phyloP scores from a whole-genome alignment of 202 grass and related monocot genomes.

The Panicum hallii region DNA sequence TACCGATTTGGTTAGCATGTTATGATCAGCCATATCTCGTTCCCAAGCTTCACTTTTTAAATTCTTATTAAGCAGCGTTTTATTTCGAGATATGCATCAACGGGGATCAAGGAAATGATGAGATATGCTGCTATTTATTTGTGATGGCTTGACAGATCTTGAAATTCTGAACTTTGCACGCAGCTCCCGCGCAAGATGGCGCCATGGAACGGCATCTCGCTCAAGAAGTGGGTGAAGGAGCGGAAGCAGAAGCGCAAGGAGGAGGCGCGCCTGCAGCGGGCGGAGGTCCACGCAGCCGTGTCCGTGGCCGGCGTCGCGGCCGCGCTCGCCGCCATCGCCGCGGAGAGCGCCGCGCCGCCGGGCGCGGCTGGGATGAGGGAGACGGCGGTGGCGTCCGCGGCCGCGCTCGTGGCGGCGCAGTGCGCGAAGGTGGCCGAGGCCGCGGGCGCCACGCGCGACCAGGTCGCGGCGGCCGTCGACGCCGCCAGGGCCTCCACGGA shows the following conservation, averaged over 20 bases:
- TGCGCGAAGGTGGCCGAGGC: constrained; percentile 87
- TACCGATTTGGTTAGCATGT: not conserved
- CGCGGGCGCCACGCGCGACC: constrained; percentile 74
- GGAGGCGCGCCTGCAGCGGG: constrained; percentile 75
- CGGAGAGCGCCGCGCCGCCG: constrained; percentile 57
- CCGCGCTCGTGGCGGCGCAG: constrained; percentile 86
- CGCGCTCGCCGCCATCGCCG: constrained; percentile 87
- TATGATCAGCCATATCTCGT: constrained; percentile 2
- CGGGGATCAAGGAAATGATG: constrained; percentile 20
- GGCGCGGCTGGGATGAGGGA: constrained; percentile 55
- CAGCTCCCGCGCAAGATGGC: constrained; percentile 80
- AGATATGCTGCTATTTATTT: constrained; percentile 15
- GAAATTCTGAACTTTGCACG: constrained; percentile 37
- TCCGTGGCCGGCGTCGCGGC: constrained; percentile 88
- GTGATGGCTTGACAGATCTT: not conserved
- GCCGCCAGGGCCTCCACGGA: constrained; percentile 74
- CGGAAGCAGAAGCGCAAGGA: constrained; percentile 94
- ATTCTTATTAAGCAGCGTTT: constrained; percentile 13
- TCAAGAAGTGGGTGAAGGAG: constrained; percentile 99
- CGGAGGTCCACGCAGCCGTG: constrained; percentile 87
- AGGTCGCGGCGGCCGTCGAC: constrained; percentile 70
- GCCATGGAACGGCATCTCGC: constrained; percentile 74
- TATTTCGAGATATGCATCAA: constrained; percentile 15
- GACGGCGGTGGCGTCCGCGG: constrained; percentile 76
- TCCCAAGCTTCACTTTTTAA: not conserved